phyloP scores from a whole-genome alignment of 495 filamentous ascomycete species.

The Podospora australis region DNA sequence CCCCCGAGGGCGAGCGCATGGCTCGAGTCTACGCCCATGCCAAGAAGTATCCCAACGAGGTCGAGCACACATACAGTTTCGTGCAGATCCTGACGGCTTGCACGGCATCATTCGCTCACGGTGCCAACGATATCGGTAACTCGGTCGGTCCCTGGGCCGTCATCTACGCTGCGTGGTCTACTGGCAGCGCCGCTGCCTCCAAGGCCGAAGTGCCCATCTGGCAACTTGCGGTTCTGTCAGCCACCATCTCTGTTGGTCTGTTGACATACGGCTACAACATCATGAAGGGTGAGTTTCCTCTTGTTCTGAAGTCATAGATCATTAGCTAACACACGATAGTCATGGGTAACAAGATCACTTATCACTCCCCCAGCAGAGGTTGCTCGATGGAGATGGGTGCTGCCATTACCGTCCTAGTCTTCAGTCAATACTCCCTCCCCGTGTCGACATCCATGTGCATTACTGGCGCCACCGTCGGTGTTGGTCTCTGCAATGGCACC shows the following conservation, averaged over 20 bases:
- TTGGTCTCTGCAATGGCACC: constrained; percentile 56
- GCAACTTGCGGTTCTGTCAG: constrained; percentile 41
- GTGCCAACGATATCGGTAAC: constrained; percentile 75
- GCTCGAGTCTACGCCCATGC: constrained; percentile 53
- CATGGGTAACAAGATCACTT: constrained; percentile 64
- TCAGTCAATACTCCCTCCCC: constrained; percentile 37
- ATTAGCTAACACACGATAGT: constrained; percentile 10
- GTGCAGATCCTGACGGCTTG: constrained; percentile 67
- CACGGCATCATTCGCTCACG: constrained; percentile 72
- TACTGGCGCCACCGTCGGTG: constrained; percentile 56
- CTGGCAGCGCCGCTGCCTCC: constrained; percentile 41
- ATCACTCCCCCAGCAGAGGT: constrained; percentile 56
- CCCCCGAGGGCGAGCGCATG: constrained; percentile 59
- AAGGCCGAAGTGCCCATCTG: constrained; percentile 56
- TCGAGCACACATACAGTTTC: constrained; percentile 71
- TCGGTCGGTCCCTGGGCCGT: constrained; percentile 68
- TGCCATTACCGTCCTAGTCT: constrained; percentile 56
- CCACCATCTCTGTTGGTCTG: constrained; percentile 50
- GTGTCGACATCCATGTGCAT: constrained; percentile 60
- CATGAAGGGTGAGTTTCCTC: constrained; percentile 37
- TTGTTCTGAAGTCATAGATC: background rate
- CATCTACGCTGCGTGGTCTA: constrained; percentile 60
- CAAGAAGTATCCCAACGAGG: constrained; percentile 64
- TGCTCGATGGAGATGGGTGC: constrained; percentile 65
- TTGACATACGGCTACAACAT: constrained; percentile 67